phyloP scores from a whole-genome alignment of 768 basidiomycete species.

The Xerocomus brunneocitrinus region DNA sequence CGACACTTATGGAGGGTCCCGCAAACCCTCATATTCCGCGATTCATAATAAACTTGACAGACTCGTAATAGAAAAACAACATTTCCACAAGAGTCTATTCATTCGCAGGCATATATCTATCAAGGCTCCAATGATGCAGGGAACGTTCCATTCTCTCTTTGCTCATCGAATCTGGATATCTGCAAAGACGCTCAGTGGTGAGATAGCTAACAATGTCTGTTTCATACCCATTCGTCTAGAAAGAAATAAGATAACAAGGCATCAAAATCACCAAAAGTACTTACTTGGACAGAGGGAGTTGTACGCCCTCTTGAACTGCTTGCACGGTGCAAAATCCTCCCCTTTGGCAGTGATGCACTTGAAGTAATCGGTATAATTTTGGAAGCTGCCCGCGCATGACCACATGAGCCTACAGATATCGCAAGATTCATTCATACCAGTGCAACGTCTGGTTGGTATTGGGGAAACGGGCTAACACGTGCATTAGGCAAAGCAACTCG shows the following conservation, averaged over 20 bases:
- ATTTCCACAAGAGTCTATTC: slow-evolving; percentile 7
- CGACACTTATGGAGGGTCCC: neutral
- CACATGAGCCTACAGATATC: neutral
- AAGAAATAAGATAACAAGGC: slow-evolving; percentile 7
- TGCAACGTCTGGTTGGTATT: slow-evolving; percentile 94
- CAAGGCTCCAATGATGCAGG: slow-evolving; percentile 84
- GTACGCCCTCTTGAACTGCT: slow-evolving; percentile 96
- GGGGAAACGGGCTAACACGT: slow-evolving; percentile 71
- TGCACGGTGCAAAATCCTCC: slow-evolving; percentile 97
- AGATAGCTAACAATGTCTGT: neutral
- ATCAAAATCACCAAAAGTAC: slow-evolving; percentile 33
- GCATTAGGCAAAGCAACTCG: slow-evolving; percentile 4
- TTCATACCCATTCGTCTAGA: slow-evolving; percentile 86
- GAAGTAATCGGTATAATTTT: slow-evolving; percentile 98
- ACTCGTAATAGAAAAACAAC: neutral
- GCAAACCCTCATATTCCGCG: neutral
- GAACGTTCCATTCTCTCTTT: slow-evolving; percentile 90
- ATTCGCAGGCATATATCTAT: slow-evolving; percentile 22
- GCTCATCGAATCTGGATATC: slow-evolving; percentile 91
- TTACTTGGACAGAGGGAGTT: slow-evolving; percentile 95
- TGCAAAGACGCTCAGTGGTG: slow-evolving; percentile 26
- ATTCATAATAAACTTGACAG: neutral
- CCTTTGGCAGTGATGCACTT: slow-evolving; percentile 96
- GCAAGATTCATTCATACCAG: slow-evolving; percentile 58
- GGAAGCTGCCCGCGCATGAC: slow-evolving; percentile 52